Evolutionary conservation across 768 basidiomycete species (phyloP), one percentile per base, ranked within the genome.

Genomic region (Hericium rajendrae): DNA sequence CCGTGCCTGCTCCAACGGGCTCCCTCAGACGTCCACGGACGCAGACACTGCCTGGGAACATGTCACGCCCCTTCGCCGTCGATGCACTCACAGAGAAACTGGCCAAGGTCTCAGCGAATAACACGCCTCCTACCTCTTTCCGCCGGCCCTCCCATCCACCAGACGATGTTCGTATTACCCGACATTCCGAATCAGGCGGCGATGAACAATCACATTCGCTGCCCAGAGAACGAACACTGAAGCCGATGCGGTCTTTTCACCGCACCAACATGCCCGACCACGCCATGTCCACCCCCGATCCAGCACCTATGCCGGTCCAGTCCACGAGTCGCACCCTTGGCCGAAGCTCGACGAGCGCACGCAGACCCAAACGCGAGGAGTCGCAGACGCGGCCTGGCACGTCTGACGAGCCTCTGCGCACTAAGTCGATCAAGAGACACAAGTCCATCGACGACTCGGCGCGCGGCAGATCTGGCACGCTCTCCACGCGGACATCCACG

Each of bases 191-290:
- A 51, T 16, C 41, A 51, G 60, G 2, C 40, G 57, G 53, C 56
- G 60, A 10, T 54, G 43, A 46, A 18, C 43, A 46, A 32, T 46
- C n/a, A 1, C 43, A 20, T 20, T 60, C n/a, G 55, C 48, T 41
- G 26, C 66, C 9, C 68, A 66, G 37, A 16, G 65, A 67, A 13
- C 63, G 60, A 54, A 48, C 68, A 3, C 61, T 87, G 28, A 78
- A 78, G 18, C 70, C 77, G 20, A 73, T 72, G 75, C 77, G 82
- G 16, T 88, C 87, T 8, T 84, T 89, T 72, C 84, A 82, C 64
- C 79, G 76, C 38, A 67, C 74, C 49, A 68, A 72, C 38, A 58
- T 70, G 15, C 55, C 65, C 1, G 76, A 78, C 8, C 69, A 69
- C 38, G 60, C 38, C 13, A 50, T 51, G 16, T 41, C 57, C 24